Base-by-base conservation (phyloP, 768 basidiomycete species). In the Leccinum incarnatum region DNA sequence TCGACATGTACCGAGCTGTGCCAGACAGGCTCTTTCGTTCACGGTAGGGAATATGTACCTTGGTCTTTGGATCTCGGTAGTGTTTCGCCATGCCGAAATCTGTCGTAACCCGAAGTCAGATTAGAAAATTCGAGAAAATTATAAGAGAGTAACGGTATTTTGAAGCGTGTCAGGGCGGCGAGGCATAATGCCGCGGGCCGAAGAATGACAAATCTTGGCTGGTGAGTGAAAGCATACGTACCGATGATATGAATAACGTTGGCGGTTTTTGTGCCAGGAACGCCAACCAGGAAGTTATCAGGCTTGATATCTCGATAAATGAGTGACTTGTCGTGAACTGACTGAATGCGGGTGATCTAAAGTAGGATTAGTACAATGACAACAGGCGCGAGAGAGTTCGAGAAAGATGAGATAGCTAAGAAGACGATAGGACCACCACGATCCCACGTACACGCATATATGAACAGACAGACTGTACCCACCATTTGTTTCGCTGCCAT, bases 71-170 rank as follows among this genome's bases (percentile, higher is more conserved):
- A 75, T 99, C 97, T 56, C 97, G 87, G 73, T 98, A 98, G 75
- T 98, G 95, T 76, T 99, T 99, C 53, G 96, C 96, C 97, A 98
- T 98, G 61, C 96, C 96, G 70, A 99, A 98, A 72, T 99, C 96
- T 89, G 75, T 15, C 74, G 74, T 15, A 30, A 25, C 17, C 19
- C 36, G 0, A 61, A 53, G 42, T 61, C 53, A 65, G 58, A 54
- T 62, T 23, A 62, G 19, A 5, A 58, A 25, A 25, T 37, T n/a
- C 48, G 34, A 53, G 8, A 19, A 34, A 57, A 59, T 17, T 6
- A 27, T 17, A 21, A 21, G 23, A 7, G 12, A 37, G 14, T n/a
- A 47, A 53, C 36, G 46, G 54, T n/a, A 54, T 56, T 53, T 34
- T 50, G 49, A 56, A 15, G 29, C 17, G 7, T 51, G 51, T 57